phyloP scores from a whole-genome alignment of 208 protist species.

The Leishmania braziliensis region DNA sequence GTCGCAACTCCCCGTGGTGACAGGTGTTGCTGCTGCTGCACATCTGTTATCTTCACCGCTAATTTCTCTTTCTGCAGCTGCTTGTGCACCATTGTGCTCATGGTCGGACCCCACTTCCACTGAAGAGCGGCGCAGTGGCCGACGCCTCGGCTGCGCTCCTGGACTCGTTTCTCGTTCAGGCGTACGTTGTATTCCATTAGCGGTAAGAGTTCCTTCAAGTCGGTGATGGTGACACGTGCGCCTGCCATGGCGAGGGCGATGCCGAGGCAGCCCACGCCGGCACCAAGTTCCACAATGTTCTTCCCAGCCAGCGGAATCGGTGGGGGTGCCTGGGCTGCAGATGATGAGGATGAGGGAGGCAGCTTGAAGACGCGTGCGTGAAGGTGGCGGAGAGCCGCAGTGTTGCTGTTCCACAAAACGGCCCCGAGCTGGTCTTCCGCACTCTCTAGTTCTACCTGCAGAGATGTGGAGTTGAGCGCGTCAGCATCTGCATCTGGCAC shows the following conservation, averaged over 20 bases:
- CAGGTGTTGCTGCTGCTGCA: not conserved
- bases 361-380: slow-evolving; percentile 53
- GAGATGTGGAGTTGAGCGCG: slow-evolving; percentile 15
- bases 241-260: slow-evolving; percentile 87
- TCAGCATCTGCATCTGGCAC: slow-evolving; percentile 37
- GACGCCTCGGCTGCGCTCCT: slow-evolving; percentile 31
- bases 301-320: slow-evolving; percentile 12
- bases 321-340: not conserved
- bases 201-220: slow-evolving; percentile 86
- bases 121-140: slow-evolving; percentile 62
- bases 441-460: slow-evolving; percentile 61
- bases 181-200: slow-evolving; percentile 80
- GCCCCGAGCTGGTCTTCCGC: slow-evolving; percentile 88
- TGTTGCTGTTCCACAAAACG: slow-evolving; percentile 92
- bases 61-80: slow-evolving; percentile 33
- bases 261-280: slow-evolving; percentile 86
- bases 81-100: slow-evolving; percentile 34
- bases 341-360: not conserved
- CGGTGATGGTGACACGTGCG: slow-evolving; percentile 68
- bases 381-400: slow-evolving; percentile 62
- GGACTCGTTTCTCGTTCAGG: slow-evolving; percentile 54
- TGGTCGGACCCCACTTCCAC: slow-evolving; percentile 81
- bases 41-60: not conserved
- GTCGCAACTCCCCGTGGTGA: not conserved
- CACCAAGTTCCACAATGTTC: slow-evolving; percentile 75